phyloP scores from a whole-genome alignment of 345 rosid genomes.

The Gossypioides kirkii region DNA sequence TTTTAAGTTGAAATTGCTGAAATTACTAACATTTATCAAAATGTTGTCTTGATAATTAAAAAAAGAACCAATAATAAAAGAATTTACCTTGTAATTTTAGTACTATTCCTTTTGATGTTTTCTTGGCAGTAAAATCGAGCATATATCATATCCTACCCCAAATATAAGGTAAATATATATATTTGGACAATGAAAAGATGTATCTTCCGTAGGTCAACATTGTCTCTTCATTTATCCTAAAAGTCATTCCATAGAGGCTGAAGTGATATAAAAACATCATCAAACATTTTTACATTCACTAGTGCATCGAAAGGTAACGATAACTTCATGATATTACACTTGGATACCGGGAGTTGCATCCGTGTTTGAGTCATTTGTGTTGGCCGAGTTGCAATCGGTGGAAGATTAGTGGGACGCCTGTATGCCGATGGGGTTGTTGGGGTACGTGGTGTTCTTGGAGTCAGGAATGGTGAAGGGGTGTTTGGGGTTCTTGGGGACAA shows the following conservation, averaged over 20 bases:
- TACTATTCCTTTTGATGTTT: too few species aligned
- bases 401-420: background rate
- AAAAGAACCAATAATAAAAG: too few species aligned
- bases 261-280: background rate
- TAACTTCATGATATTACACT: background rate
- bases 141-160: too few species aligned
- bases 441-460: slow-evolving; percentile 8
- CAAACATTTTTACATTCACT: background rate
- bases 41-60: too few species aligned
- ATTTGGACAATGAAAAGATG: too few species aligned
- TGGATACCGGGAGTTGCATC: background rate
- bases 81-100: too few species aligned
- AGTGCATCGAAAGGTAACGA: background rate
- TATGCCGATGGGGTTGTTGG: slow-evolving; percentile 23
- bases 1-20: too few species aligned
- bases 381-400: slow-evolving; percentile 19
- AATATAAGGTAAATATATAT: too few species aligned
- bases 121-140: too few species aligned
- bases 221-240: background rate
- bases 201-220: background rate
- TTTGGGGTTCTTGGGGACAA: slow-evolving; percentile 58
- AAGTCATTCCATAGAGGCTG: background rate
- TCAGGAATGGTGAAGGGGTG: slow-evolving; percentile 32
- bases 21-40: too few species aligned
- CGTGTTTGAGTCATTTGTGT: background rate